A percentile compares a stretch with the other conserved stretches of the same genome.
Conservation (phyloP, 805 yeast species). For the Kodamaea hsintzibuensis region DNA sequence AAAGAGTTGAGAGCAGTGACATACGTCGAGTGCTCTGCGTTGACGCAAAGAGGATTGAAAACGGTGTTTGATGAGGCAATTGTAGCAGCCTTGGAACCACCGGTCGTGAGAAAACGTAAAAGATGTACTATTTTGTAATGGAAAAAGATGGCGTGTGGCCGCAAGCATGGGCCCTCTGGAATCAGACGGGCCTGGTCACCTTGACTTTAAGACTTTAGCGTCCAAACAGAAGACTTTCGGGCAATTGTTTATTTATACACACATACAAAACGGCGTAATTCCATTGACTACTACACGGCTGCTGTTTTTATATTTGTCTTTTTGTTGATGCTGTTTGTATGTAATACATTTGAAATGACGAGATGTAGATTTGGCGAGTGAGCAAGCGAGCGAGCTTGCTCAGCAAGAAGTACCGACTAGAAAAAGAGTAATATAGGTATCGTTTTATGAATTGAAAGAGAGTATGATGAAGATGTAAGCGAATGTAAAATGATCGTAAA, state of each 20-base stretch:
- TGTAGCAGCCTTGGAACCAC: slow-evolving; percentile 97
- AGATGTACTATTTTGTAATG: slow-evolving; percentile 79
- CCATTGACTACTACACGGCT: background rate
- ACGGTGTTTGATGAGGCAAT: slow-evolving; percentile 99
- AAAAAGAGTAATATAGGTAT: too few relatives aligned
- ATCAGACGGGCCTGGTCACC: background rate
- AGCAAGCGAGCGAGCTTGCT: too few relatives aligned
- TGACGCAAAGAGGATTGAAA: slow-evolving; percentile 94
- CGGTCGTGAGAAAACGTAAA: slow-evolving; percentile 76
- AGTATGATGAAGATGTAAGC: too few relatives aligned
- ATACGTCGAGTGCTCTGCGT: slow-evolving; percentile 96
- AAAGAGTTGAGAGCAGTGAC: slow-evolving; percentile 93
- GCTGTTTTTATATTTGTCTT: background rate
- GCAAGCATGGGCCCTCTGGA: background rate
- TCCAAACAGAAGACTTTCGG: background rate
- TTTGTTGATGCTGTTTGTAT: slow-evolving; percentile 2
- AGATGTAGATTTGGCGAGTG: background rate
- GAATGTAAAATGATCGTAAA: too few relatives aligned
- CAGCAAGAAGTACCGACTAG: too few relatives aligned
- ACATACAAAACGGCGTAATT: background rate
- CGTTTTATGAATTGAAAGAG: too few relatives aligned
- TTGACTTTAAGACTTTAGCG: background rate
- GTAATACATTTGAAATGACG: slow-evolving; percentile 2
- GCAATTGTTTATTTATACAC: slow-evolving; percentile 5
- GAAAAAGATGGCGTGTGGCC: background rate